A percentile compares a stretch with the other conserved stretches of the same genome.
Conservation (phyloP, 495 filamentous ascomycete genomes). For the Bacidia gigantensis region DNA sequence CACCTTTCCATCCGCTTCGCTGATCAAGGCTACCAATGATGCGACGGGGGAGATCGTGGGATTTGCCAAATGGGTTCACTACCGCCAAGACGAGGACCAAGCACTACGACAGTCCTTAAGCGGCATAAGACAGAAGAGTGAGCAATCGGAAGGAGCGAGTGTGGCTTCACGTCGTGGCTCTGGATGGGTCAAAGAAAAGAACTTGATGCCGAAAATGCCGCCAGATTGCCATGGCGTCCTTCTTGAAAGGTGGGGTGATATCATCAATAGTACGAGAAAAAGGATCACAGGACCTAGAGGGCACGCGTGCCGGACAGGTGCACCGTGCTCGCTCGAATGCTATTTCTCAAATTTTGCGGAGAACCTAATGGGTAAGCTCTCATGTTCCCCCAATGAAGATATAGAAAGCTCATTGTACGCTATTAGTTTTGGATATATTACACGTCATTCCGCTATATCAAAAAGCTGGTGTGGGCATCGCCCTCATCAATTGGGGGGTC, state of each 20-base stretch:
- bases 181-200: slow-evolving; percentile 6
- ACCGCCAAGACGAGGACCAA: slow-evolving; percentile 10
- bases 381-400: background rate
- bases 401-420: background rate
- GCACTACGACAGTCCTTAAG: background rate
- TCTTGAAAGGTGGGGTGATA: slow-evolving; percentile 10
- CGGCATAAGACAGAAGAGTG: background rate
- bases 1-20: slow-evolving; percentile 9
- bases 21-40: slow-evolving; percentile 13
- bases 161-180: slow-evolving; percentile 1
- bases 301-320: slow-evolving; percentile 9
- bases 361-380: slow-evolving; percentile 12
- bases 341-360: slow-evolving; percentile 13
- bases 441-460: slow-evolving; percentile 27
- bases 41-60: slow-evolving; percentile 19
- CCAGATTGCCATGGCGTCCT: slow-evolving; percentile 9
- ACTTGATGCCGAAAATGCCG: slow-evolving; percentile 5
- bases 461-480: slow-evolving; percentile 27
- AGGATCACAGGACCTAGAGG: slow-evolving; percentile 8
- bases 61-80: slow-evolving; percentile 17
- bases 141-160: background rate
- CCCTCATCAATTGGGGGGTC: slow-evolving; percentile 31
- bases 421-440: slow-evolving; percentile 25
- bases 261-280: slow-evolving; percentile 12
- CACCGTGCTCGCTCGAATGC: slow-evolving; percentile 10